phyloP scores from a whole-genome alignment of 1,284 basidiomycete species.

The Tranzscheliella williamsii region DNA sequence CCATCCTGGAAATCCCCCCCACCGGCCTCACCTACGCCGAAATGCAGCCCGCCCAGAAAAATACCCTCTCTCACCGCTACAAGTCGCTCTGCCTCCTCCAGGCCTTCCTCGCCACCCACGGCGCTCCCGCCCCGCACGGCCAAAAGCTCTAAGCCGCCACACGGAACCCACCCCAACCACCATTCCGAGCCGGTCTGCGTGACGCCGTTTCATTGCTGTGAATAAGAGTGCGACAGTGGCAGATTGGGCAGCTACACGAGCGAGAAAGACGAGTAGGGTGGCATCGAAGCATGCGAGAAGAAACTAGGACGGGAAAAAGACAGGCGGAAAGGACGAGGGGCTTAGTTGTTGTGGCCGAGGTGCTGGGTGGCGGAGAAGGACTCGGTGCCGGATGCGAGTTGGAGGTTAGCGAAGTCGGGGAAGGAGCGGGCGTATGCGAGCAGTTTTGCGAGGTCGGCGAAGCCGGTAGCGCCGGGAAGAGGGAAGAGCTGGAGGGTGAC shows the following conservation, averaged over 20 bases:
- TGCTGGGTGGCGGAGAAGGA: conserved; percentile 37
- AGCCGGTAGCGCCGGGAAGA: conserved; percentile 35
- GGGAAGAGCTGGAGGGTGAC: conserved; percentile 40
- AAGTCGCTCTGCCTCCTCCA: conserved; percentile 82
- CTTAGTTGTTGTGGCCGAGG: too few relatives aligned
- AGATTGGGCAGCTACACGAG: too few relatives aligned
- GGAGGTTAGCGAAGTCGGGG: conserved; percentile 31
- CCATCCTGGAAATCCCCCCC: conserved; percentile 76
- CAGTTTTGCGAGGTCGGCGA: conserved; percentile 33
- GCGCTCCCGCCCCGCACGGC: too few relatives aligned
- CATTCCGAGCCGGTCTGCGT: too few relatives aligned
- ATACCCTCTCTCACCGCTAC: conserved; percentile 77
- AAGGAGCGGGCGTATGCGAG: conserved; percentile 31
- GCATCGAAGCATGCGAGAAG: too few relatives aligned
- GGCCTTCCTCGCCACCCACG: conserved; percentile 66
- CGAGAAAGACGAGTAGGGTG: too few relatives aligned
- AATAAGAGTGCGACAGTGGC: too few relatives aligned
- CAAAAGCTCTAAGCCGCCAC: too few relatives aligned
- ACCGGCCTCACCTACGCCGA: conserved; percentile 63
- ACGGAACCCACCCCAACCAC: too few relatives aligned
- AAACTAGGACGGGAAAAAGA: too few relatives aligned
- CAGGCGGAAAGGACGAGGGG: too few relatives aligned
- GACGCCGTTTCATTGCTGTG: too few relatives aligned
- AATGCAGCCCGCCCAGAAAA: conserved; percentile 52
- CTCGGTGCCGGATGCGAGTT: conserved; percentile 35